These are phyloP conservation scores for Stephania yunnanensis DNA, from an alignment of 164 flowering plant genomes.

Conservation along the genomic window DNA sequence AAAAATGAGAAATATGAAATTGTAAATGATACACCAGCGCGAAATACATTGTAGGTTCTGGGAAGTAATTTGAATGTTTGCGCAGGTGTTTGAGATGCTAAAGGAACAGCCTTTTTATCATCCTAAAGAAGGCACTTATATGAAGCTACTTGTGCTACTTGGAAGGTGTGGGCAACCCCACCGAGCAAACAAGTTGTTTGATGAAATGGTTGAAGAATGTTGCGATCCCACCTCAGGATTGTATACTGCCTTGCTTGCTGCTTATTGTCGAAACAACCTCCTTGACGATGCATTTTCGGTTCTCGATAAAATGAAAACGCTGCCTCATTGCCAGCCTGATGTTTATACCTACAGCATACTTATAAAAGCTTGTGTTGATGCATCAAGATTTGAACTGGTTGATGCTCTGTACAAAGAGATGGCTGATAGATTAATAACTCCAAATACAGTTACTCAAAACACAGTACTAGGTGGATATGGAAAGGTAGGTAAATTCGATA, in stretches of 20 bases:
- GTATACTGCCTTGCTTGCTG: constrained; percentile 79
- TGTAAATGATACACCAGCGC: neutral
- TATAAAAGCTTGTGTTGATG: constrained; percentile 77
- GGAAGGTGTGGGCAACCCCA: constrained; percentile 76
- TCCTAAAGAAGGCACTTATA: constrained; percentile 83
- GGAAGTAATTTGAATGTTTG: neutral
- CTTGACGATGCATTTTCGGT: constrained; percentile 65
- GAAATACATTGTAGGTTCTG: neutral
- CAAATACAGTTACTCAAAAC: constrained; percentile 90
- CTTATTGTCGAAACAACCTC: constrained; percentile 70
- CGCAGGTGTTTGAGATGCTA: constrained; percentile 83
- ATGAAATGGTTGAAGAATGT: constrained; percentile 74
- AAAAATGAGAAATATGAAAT: neutral
- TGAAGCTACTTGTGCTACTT: constrained; percentile 85
- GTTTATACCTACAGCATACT: constrained; percentile 73
- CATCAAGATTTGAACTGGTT: constrained; percentile 57
- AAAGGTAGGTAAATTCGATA: constrained; percentile 66
- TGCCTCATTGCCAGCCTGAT: constrained; percentile 88
- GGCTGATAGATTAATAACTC: constrained; percentile 59
- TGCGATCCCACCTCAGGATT: constrained; percentile 66
- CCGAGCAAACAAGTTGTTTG: constrained; percentile 69
- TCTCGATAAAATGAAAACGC: constrained; percentile 67
- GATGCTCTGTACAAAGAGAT: constrained; percentile 69
- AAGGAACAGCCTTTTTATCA: constrained; percentile 77
- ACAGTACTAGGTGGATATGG: constrained; percentile 87